A percentile compares a stretch with the other conserved stretches of the same genome.
phyloP scores from a whole-genome alignment of 2,329 filamentous ascomycete species.

The Colletotrichum tropicale region DNA sequence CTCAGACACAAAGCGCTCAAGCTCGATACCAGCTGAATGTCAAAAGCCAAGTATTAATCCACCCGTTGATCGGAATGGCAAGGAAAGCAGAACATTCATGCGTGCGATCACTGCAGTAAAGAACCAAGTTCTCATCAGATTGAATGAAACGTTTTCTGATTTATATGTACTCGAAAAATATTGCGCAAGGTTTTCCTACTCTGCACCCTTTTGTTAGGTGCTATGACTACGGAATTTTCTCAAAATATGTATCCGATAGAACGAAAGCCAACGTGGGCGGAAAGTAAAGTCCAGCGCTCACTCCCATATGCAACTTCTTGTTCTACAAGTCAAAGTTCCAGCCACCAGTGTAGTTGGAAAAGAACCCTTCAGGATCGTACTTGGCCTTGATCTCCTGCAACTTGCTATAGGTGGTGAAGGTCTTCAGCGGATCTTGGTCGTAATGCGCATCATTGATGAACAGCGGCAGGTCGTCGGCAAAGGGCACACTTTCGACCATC shows the following conservation, averaged over 20 bases:
- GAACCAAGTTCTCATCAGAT: fast-evolving
- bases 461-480: neutral
- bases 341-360: slow-evolving; percentile 8
- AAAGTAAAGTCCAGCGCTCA: neutral
- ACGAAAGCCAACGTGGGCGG: neutral
- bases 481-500: neutral
- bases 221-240: neutral
- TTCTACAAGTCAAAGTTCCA: neutral
- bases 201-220: neutral
- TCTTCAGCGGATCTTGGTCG: neutral
- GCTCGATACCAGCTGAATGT: neutral
- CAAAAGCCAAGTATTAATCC: fast-evolving
- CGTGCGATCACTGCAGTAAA: fast-evolving
- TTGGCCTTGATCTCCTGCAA: slow-evolving; percentile 28
- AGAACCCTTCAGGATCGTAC: slow-evolving; percentile 35
- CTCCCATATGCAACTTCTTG: neutral
- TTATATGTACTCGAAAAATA: neutral
- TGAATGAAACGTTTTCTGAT: neutral
- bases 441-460: neutral
- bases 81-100: neutral
- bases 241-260: neutral
- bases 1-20: neutral
- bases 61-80: neutral
- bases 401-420: neutral
- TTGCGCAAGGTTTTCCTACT: fast-evolving